Evolutionary conservation across 2,329 filamentous ascomycete species (phyloP), one percentile per base, ranked within the genome.

Genomic region (Diaporthe helianthi): DNA sequence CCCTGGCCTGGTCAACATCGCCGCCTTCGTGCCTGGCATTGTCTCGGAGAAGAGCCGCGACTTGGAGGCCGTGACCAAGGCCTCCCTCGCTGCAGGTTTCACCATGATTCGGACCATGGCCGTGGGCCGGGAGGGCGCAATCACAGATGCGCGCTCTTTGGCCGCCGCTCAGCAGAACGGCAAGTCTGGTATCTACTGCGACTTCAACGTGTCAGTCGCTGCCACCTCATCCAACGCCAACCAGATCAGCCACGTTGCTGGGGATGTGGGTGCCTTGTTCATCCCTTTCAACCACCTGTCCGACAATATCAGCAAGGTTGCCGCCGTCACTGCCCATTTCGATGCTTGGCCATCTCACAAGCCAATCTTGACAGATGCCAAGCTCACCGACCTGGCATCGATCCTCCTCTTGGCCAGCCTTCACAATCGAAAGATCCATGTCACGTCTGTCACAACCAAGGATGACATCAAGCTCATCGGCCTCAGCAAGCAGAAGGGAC

Each of bases 281-380:
- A 92, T 94, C 72, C 92, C 92, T 17, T 94, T 94, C 84, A 93
- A 94, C 80, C 87, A 93, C 78, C 83, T 94, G 31, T 92, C 91
- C 70, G 92, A 91, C 74, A 94, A 94, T 79, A 93, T 94, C 79
- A 93, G 89, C 85, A 93, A 93, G 83, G 92, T 94, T 54, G 91
- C 92, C 24, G 89, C 92, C 12, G 91, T 94, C 71, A 93, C 91
- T 65, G 88, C 90, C 71, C 92, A 94, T 82, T 94, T 94, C 76
- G 90, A 90, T 71, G 86, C 89, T 29, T 94, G 92, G 92, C 92
- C 92, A 44, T 83, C 84, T 4, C 90, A 89, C 83, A 94, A 94
- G 83, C 91, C 92, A 61, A 92, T 94, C 75, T 84, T 94, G 75
- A 94, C 92, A 0, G 92, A 94, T 79, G 92, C 92, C 64, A 93